These are phyloP conservation scores for Pelargonium myrrhifolium DNA, from an alignment of 441 rosid species.

Conservation along the genomic window DNA sequence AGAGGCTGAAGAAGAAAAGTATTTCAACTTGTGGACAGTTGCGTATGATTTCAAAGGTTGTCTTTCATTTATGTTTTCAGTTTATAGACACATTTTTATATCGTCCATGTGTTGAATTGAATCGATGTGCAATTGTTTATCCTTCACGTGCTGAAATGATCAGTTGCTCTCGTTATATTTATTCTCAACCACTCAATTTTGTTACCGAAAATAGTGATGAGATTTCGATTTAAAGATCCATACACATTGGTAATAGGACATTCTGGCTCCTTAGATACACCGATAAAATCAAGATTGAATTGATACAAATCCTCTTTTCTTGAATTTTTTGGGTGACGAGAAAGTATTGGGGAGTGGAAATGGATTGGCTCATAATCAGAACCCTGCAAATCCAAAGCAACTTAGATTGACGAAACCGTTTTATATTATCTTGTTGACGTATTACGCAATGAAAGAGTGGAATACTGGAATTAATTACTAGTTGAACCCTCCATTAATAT, in stretches of 20 bases:
- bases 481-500: background rate
- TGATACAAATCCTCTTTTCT: background rate
- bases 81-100: background rate
- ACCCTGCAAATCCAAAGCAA: background rate
- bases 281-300: background rate
- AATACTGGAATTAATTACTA: background rate
- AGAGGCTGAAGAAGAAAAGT: slow-evolving; percentile 60
- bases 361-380: background rate
- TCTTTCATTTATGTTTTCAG: slow-evolving; percentile 5
- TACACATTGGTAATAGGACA: too few relatives aligned
- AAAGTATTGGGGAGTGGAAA: background rate
- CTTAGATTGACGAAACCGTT: background rate
- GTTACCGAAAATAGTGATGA: background rate
- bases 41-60: slow-evolving; percentile 68
- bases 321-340: background rate
- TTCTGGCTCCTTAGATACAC: background rate
- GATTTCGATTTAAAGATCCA: background rate
- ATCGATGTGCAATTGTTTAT: slow-evolving; percentile 6
- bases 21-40: slow-evolving; percentile 73
- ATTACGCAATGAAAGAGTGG: too few relatives aligned
- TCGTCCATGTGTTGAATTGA: background rate
- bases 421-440: background rate
- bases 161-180: background rate
- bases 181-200: slow-evolving; percentile 6
- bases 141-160: slow-evolving; percentile 13